Percentiles rank a stretch among this genome's conserved stretches.
Evolutionary conservation across 176 grass and related monocot species (phyloP).

Genomic region (Juncus inflexus): DNA sequence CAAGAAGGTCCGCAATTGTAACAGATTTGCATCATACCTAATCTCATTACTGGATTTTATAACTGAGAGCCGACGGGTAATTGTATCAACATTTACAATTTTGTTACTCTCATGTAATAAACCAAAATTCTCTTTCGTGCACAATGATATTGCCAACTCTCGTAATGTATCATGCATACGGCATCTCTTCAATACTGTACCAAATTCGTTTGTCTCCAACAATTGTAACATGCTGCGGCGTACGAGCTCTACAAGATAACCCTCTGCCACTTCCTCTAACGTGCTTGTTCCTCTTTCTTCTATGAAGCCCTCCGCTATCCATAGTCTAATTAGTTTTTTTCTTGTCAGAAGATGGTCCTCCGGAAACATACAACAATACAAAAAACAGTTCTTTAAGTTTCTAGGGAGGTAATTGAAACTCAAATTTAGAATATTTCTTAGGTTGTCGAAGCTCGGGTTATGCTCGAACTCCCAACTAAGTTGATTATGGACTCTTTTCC

Average conservation of each 20-base stretch:
- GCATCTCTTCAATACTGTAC: neutral
- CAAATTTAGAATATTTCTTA: constrained; percentile 35
- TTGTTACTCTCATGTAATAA: constrained; percentile 10
- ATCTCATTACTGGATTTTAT: neutral
- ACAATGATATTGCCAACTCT: constrained; percentile 2
- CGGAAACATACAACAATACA: constrained; percentile 46
- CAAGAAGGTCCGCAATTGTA: constrained; percentile 3
- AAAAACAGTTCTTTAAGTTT: constrained; percentile 44
- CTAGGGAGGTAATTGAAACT: constrained; percentile 43
- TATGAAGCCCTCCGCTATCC: constrained; percentile 49
- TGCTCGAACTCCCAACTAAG: constrained; percentile 28
- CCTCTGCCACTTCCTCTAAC: constrained; percentile 40
- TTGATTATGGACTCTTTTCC: constrained; percentile 30
- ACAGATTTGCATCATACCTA: neutral
- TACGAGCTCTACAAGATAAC: constrained; percentile 33
- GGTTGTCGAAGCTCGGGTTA: constrained; percentile 18
- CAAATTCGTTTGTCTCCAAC: neutral
- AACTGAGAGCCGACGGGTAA: constrained; percentile 14
- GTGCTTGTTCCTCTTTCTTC: constrained; percentile 12
- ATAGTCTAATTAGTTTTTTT: constrained; percentile 33
- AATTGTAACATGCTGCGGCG: constrained; percentile 37
- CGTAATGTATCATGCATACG: constrained; percentile 33
- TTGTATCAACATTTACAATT: neutral
- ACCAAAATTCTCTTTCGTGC: constrained; percentile 24
- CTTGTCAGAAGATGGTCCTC: constrained; percentile 38